A percentile compares a stretch with the other conserved stretches of the same genome.
phyloP scores from a whole-genome alignment of 176 grass and related monocot genomes.

The Oryza brachyantha region DNA sequence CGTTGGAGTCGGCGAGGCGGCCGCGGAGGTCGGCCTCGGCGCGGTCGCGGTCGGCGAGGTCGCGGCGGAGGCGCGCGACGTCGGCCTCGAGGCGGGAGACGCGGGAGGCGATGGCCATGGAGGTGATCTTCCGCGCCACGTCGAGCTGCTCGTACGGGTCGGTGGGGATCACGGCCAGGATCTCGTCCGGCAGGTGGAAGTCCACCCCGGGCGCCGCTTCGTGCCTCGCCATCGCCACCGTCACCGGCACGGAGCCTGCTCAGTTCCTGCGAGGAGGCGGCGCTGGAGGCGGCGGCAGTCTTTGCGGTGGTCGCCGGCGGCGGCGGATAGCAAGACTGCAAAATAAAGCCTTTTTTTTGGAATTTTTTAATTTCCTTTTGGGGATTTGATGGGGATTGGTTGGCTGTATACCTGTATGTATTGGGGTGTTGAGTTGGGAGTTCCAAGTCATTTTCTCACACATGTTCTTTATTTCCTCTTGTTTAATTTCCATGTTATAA shows the following conservation, averaged over 20 bases:
- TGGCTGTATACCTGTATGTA: conserved; percentile 16
- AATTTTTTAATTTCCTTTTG: background rate
- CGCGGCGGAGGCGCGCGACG: conserved; percentile 50
- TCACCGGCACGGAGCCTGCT: background rate
- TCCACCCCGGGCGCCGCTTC: conserved; percentile 41
- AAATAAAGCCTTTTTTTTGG: background rate
- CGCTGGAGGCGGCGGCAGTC: too few species aligned
- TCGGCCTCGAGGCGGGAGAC: conserved; percentile 79
- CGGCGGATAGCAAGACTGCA: conserved; percentile 2
- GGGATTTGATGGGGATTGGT: conserved; percentile 19
- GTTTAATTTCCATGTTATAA: background rate
- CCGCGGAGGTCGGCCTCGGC: conserved; percentile 50
- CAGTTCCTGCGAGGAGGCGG: background rate
- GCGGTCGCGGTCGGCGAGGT: conserved; percentile 66
- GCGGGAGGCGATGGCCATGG: conserved; percentile 90
- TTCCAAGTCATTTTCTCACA: conserved; percentile 27
- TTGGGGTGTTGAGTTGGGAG: background rate
- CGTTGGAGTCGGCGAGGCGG: conserved; percentile 45
- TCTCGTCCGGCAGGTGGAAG: conserved; percentile 89
- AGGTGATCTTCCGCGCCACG: conserved; percentile 93
- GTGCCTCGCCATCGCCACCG: conserved; percentile 35
- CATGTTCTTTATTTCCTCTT: background rate
- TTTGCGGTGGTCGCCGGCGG: conserved; percentile 21
- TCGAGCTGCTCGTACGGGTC: conserved; percentile 98
- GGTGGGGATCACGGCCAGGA: conserved; percentile 87